Conservation (phyloP, 2,329 filamentous ascomycete genomes). For the Aspergillus flavus region DNA sequence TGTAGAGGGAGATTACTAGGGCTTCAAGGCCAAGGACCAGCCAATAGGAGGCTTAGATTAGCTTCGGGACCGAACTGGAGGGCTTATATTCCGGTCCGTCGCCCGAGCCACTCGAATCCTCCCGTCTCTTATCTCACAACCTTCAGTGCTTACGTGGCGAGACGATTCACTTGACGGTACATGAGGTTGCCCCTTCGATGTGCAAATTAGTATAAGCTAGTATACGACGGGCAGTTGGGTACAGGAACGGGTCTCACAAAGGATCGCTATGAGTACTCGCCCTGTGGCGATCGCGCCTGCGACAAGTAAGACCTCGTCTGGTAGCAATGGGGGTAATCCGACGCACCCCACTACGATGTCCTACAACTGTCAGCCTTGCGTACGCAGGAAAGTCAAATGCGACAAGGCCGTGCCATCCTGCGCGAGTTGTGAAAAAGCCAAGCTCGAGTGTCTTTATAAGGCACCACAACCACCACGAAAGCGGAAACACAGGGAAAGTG, state of each 20-base stretch:
- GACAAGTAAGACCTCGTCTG: background rate
- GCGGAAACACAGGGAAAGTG: slow-evolving; percentile 40
- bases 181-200: too few relatives aligned
- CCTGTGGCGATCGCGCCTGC: slow-evolving; percentile 11
- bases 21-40: background rate
- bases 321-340: background rate
- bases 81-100: background rate
- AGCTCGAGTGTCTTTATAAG: slow-evolving; percentile 45
- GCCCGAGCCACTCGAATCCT: background rate
- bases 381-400: slow-evolving; percentile 46
- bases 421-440: slow-evolving; percentile 36
- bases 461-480: slow-evolving; percentile 43
- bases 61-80: background rate
- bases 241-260: background rate
- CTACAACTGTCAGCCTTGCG: slow-evolving; percentile 27
- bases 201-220: too few relatives aligned
- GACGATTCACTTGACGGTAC: too few relatives aligned
- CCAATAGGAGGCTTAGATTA: background rate
- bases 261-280: background rate
- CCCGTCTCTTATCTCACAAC: too few relatives aligned
- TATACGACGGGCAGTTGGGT: too few relatives aligned
- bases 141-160: too few relatives aligned
- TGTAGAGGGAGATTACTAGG: background rate
- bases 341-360: slow-evolving; percentile 3
- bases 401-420: slow-evolving; percentile 38